Evolutionary conservation across 495 filamentous ascomycete species (phyloP).

Genomic region (Alectoria sarmentosa): DNA sequence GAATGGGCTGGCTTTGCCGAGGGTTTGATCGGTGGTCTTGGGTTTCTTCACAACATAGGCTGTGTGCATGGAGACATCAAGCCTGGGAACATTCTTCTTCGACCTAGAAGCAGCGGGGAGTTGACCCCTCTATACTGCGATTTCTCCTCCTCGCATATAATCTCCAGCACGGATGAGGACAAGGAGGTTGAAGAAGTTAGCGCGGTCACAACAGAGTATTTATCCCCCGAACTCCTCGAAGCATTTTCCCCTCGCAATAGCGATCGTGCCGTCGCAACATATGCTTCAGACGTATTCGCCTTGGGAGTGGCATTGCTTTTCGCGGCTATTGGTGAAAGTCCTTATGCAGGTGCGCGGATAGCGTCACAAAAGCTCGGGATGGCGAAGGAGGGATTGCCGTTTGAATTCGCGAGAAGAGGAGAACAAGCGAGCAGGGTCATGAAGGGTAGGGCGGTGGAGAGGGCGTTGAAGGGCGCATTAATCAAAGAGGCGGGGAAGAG

Average conservation of each 20-base stretch:
- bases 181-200: slow-evolving; percentile 27
- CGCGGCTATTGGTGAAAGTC: slow-evolving; percentile 46
- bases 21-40: slow-evolving; percentile 43
- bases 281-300: slow-evolving; percentile 46
- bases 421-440: slow-evolving; percentile 37
- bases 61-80: slow-evolving; percentile 55
- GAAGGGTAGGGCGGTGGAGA: slow-evolving; percentile 40
- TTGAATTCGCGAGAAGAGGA: slow-evolving; percentile 40
- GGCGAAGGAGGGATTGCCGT: slow-evolving; percentile 43
- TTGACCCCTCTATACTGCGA: slow-evolving; percentile 48
- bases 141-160: slow-evolving; percentile 50
- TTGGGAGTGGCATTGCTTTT: slow-evolving; percentile 50
- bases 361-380: slow-evolving; percentile 39
- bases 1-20: slow-evolving; percentile 42
- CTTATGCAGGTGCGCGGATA: slow-evolving; percentile 43
- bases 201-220: slow-evolving; percentile 52
- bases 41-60: slow-evolving; percentile 43
- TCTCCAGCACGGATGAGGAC: slow-evolving; percentile 22
- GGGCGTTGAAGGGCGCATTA: slow-evolving; percentile 36
- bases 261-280: slow-evolving; percentile 30
- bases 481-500: slow-evolving; percentile 38
- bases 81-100: slow-evolving; percentile 47
- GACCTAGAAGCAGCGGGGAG: slow-evolving; percentile 18
- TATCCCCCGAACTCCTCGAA: slow-evolving; percentile 48
- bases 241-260: slow-evolving; percentile 33